These are phyloP conservation scores for Penicillium waksmanii DNA, from an alignment of 495 filamentous ascomycete genomes.

Conservation along the genomic window DNA sequence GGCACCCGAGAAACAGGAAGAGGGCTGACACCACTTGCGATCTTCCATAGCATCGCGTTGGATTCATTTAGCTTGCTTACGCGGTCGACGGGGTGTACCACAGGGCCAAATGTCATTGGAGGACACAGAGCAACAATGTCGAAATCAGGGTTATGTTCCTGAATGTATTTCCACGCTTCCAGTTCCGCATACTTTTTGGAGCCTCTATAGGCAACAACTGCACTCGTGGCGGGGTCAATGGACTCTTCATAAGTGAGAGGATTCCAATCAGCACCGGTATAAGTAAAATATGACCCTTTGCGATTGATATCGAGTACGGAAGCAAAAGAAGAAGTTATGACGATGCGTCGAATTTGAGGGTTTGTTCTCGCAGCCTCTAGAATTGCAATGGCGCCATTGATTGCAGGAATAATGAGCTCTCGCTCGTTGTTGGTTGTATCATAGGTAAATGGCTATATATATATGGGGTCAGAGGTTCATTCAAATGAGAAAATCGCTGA, in stretches of 20 bases:
- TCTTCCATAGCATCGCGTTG: conserved; percentile 2
- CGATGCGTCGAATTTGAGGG: background rate
- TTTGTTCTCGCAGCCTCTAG: background rate
- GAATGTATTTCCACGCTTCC: conserved; percentile 1
- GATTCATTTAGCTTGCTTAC: background rate
- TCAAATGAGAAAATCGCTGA: background rate
- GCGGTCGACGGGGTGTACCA: conserved; percentile 1
- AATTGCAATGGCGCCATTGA: conserved; percentile 1
- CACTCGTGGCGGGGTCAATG: background rate
- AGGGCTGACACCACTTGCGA: background rate
- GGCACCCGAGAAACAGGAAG: background rate
- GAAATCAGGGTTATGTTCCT: background rate
- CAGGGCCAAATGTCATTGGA: conserved; percentile 1
- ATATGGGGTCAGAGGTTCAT: too few relatives aligned
- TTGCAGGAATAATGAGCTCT: conserved; percentile 4
- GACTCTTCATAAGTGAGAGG: conserved; percentile 8
- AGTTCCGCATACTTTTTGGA: conserved; percentile 3
- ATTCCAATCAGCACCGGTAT: conserved; percentile 10
- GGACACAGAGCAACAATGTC: background rate
- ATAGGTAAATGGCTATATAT: conserved; percentile 3
- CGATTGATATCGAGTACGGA: conserved; percentile 1
- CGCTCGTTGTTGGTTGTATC: conserved; percentile 6
- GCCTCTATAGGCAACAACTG: conserved; percentile 1
- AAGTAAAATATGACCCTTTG: background rate
- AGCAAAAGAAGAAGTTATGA: conserved; percentile 8